Base-by-base conservation (phyloP, 768 basidiomycete species). In the Mrakia blollopis region DNA sequence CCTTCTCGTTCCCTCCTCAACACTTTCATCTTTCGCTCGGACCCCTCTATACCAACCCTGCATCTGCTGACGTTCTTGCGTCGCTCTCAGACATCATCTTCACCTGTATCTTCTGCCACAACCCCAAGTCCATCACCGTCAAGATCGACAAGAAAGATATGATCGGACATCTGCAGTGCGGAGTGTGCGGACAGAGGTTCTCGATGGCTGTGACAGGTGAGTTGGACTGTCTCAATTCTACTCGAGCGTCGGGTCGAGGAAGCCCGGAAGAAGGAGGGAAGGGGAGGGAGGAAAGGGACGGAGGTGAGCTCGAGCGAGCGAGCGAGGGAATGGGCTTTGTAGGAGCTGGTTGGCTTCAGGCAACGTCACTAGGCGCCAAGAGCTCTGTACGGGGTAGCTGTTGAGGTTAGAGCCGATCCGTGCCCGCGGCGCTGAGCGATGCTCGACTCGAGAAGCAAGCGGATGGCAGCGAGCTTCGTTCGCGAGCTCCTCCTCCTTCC, bases 91-190 rank as follows among this genome's bases (percentile, higher is more conserved):
- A 74, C 41, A 63, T 62, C 7, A 37, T 63, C 39, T 74, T 74
- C 60, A 60, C 73, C 25, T 74, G 73, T 35, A 54, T 74, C 39
- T 74, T 74, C 47, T 74, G 73, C 39, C 52, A 74, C 61, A 74
- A 74, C 41, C 73, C 73, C 25, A 62, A 74, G 41, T 44, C 60
- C 21, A 57, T 74, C 60, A 74, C 52, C 39, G 73, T 74, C 63
- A 74, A 74, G 73, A 74, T 74, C 28, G 73, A 74, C 37, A 62
- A 44, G 61, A 74, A 74, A 30, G 61, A 63, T 7, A 74, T 67
- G 63, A 30, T 67, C 37, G 73, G 73, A 7, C 54, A 63, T n/a
- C 41, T 74, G 1, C 61, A 62, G 61, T 74, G 73, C 61, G 37
- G 35, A 16, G 54, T 74, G 9, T 74, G 73, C 54, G 73, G 73